Conservation (phyloP, 441 rosid species). For the Gossypium schwendimanii region DNA sequence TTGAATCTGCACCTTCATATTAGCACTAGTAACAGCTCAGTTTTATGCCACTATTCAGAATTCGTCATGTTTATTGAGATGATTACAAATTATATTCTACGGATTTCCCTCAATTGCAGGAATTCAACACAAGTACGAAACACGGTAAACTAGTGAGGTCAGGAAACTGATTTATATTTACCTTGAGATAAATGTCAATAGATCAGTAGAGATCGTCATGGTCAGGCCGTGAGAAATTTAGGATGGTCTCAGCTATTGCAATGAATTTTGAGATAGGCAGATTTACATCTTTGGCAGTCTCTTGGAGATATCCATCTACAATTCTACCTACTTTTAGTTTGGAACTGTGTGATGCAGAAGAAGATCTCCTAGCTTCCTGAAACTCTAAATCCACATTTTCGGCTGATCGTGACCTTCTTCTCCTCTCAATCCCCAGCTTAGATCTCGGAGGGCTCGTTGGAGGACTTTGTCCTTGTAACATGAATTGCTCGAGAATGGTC, state of each 20-base stretch:
- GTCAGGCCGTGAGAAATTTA: conserved; percentile 42
- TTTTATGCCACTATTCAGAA: background rate
- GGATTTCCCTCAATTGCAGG: conserved; percentile 5
- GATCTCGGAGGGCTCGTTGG: conserved; percentile 58
- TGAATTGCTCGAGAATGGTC: conserved; percentile 52
- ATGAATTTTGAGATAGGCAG: conserved; percentile 49
- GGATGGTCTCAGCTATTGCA: conserved; percentile 44
- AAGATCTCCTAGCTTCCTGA: conserved; percentile 68
- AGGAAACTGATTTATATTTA: conserved; percentile 14
- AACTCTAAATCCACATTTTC: conserved; percentile 69
- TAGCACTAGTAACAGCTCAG: background rate
- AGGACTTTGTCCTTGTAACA: conserved; percentile 55
- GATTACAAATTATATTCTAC: background rate
- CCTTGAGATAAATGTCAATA: conserved; percentile 61
- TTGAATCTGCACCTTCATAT: background rate
- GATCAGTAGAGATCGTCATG: conserved; percentile 66
- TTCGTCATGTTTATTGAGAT: background rate
- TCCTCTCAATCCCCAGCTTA: conserved; percentile 55
- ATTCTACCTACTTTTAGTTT: conserved; percentile 57
- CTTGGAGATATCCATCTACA: conserved; percentile 57
- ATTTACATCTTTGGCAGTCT: conserved; percentile 46
- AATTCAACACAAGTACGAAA: background rate
- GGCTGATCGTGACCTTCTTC: conserved; percentile 83
- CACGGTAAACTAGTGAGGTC: conserved; percentile 1
- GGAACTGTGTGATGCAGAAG: conserved; percentile 57